Base-by-base conservation (phyloP, 163 green algal species). In the Volvox carteri region DNA sequence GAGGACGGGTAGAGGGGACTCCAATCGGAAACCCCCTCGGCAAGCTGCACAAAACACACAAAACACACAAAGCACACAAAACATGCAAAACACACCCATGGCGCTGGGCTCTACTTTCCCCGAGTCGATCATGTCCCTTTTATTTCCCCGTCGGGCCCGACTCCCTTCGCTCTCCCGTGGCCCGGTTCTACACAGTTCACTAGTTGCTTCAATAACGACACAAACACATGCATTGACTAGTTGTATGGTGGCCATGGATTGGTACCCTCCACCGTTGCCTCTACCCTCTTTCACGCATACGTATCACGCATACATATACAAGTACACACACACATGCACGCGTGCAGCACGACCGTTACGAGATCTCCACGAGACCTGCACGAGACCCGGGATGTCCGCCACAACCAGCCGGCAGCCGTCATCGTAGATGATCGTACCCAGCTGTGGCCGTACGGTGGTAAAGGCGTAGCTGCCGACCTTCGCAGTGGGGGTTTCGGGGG, bases 371-470 rank as follows among this genome's bases (percentile, higher is more conserved):
- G 62, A 3, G 25, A 79, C 87, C 25, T 78, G 30, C 18, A 96
- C 90, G 0, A 97, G 88, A 23, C 95, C 95, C 1, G 95, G 95
- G 42, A 97, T 95, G 92, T 97, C 95, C 23, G 95, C 95, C 0
- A 95, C 42, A 18, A 94, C 83, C 1, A 95, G 60, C 1, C 72
- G 62, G 52, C 18, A 16, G 2, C 37, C 74, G 60, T 74, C 73
- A 21, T 65, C 67, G 46, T 85, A 78, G 56, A 62, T 7, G 2
- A 98, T 70, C 21, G 92, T 91, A 1, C 97, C 97, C 54, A 99
- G 93, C 75, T 99, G 96, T 11, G 97, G 97, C 16, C 84, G 84
- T 46, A 98, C 80, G 0, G 97, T 99, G 52, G 97, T 99, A 93
- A 99, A 99, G 28, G 97, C 93, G 78, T 98, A 98, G 46, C 70